Conservation (phyloP, 179 eudicot genomes). For the Amaranthus tricolor region DNA sequence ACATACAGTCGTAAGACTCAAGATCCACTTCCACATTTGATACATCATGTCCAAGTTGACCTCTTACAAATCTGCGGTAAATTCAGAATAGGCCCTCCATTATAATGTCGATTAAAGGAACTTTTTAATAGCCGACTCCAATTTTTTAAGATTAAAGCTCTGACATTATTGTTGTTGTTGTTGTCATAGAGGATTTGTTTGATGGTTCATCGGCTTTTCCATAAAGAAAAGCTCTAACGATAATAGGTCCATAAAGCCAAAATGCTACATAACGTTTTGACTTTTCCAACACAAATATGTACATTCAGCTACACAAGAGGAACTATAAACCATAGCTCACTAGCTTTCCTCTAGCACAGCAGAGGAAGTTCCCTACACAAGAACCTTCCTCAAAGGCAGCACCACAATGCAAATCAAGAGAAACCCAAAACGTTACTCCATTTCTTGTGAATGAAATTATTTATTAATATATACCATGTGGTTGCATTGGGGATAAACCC, state of each 20-base stretch:
- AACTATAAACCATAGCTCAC: background rate
- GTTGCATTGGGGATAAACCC: constrained; percentile 73
- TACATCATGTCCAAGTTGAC: background rate
- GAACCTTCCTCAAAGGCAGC: constrained; percentile 1
- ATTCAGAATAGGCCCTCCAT: constrained; percentile 4
- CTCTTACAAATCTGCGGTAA: background rate
- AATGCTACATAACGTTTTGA: background rate
- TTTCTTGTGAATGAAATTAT: constrained; percentile 30
- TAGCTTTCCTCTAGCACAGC: constrained; percentile 1
- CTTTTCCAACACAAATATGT: background rate
- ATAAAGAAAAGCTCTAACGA: background rate
- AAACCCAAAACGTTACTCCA: constrained; percentile 10
- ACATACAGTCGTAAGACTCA: background rate
- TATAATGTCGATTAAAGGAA: background rate
- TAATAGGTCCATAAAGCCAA: background rate
- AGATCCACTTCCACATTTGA: background rate
- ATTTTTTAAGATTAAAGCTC: too few relatives aligned
- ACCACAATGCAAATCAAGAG: constrained; percentile 12
- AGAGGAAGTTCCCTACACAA: background rate
- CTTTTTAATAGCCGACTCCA: background rate
- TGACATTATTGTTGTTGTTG: too few relatives aligned
- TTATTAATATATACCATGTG: constrained; percentile 73
- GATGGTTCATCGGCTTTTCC: background rate
- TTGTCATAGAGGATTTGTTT: background rate
- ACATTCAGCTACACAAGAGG: background rate